Conservation (phyloP, 2,329 filamentous ascomycete genomes). For the Diaporthe citri region DNA sequence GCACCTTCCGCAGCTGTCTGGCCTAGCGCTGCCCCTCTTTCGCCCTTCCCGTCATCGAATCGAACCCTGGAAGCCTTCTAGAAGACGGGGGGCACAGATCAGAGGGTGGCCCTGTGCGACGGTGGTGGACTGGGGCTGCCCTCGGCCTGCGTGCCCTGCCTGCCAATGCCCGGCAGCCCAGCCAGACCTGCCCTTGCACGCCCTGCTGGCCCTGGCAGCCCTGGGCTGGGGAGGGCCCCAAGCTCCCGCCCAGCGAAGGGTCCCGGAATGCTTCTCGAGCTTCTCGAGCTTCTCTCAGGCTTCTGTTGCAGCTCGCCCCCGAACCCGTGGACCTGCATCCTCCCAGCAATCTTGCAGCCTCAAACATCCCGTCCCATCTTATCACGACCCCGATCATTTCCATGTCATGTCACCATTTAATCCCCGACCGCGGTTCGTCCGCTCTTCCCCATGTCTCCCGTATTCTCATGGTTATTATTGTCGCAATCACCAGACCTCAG, state of each 20-base stretch:
- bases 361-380: conserved; percentile 19
- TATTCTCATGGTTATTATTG: conserved; percentile 23
- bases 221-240: neutral
- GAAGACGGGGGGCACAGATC: conserved; percentile 36
- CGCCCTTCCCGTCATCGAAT: conserved; percentile 34
- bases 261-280: conserved; percentile 26
- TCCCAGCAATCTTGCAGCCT: conserved; percentile 2
- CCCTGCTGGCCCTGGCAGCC: neutral
- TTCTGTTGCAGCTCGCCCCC: conserved; percentile 40
- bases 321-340: conserved; percentile 34
- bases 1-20: conserved; percentile 26
- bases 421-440: conserved; percentile 20
- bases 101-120: conserved; percentile 24
- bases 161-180: conserved; percentile 18
- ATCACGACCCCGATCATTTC: conserved; percentile 10
- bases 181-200: neutral
- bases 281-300: conserved; percentile 40
- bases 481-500: conserved; percentile 1
- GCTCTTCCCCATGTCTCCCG: conserved; percentile 23
- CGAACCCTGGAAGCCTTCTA: conserved; percentile 42
- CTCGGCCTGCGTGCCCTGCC: conserved; percentile 10
- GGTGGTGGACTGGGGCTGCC: conserved; percentile 2
- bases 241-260: conserved; percentile 21
- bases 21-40: conserved; percentile 29
- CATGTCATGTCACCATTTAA: conserved; percentile 31